phyloP scores from a whole-genome alignment of 2,329 filamentous ascomycete genomes.

The Macrophomina tecta region DNA sequence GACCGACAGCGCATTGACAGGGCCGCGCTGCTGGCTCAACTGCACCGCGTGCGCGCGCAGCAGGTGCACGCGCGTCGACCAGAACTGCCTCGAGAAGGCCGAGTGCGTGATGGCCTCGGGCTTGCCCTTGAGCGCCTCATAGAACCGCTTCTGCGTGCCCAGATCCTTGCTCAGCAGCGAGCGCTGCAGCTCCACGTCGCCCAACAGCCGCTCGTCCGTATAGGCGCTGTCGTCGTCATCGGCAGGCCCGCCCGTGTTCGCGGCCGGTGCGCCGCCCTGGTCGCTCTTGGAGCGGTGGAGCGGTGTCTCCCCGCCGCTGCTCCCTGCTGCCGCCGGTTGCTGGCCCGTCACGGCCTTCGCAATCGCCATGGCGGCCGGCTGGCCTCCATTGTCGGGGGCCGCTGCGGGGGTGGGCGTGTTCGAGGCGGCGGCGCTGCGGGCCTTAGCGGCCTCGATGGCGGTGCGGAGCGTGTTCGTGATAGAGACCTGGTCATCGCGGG shows the following conservation, averaged over 20 bases:
- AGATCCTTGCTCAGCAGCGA: conserved; percentile 84
- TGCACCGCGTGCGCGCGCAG: conserved; percentile 91
- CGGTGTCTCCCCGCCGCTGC: not conserved
- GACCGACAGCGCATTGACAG: conserved; percentile 91
- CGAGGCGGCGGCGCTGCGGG: conserved; percentile 44
- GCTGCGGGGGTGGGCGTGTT: conserved; percentile 40
- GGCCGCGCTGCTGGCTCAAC: conserved; percentile 80
- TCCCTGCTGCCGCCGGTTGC: conserved; percentile 56
- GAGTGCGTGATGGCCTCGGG: conserved; percentile 80
- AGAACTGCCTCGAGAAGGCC: conserved; percentile 91
- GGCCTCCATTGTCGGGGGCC: conserved; percentile 47
- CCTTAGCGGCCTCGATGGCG: conserved; percentile 74
- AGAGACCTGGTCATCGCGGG: conserved; percentile 81
- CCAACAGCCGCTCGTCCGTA: conserved; percentile 78
- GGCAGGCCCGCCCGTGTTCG: conserved; percentile 40
- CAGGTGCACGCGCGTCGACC: conserved; percentile 85
- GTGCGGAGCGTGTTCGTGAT: conserved; percentile 83
- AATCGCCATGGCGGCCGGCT: conserved; percentile 77
- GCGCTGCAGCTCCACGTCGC: conserved; percentile 82
- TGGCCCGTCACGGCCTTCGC: conserved; percentile 68
- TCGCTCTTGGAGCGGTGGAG: not conserved
- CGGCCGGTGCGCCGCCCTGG: not conserved
- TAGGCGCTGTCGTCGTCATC: conserved; percentile 70
- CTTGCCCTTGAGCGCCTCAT: conserved; percentile 82
- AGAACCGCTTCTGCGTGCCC: conserved; percentile 80